These are phyloP conservation scores for Poterioochromonas sp. DNA, from an alignment of 352 stramenopile genomes.

Conservation along the genomic window DNA sequence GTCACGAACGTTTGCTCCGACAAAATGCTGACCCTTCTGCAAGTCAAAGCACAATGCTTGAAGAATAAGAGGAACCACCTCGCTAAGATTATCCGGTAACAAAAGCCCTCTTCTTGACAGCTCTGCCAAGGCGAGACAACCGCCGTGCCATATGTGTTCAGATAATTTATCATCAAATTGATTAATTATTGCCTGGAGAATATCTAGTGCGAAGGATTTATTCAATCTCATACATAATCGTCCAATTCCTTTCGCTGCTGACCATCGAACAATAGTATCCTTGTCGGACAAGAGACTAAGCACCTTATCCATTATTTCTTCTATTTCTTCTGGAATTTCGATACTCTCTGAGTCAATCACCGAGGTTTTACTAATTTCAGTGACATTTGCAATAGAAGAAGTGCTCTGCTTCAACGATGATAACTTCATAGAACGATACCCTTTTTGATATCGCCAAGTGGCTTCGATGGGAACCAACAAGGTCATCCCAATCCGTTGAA, in stretches of 20 bases:
- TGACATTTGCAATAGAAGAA: conserved; percentile 43
- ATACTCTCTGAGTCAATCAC: conserved; percentile 55
- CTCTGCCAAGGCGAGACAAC: conserved; percentile 89
- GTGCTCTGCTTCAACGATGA: conserved; percentile 16
- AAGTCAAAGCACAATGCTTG: conserved; percentile 85
- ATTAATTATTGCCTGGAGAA: conserved; percentile 86
- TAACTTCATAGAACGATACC: conserved; percentile 65
- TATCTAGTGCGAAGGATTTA: conserved; percentile 86
- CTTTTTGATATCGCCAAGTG: conserved; percentile 87
- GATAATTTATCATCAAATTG: conserved; percentile 76
- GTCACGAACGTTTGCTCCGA: conserved; percentile 92
- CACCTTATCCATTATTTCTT: conserved; percentile 87
- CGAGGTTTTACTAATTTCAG: conserved; percentile 45
- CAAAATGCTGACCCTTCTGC: conserved; percentile 77
- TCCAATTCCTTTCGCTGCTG: conserved; percentile 93
- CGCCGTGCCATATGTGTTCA: conserved; percentile 90
- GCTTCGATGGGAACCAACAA: conserved; percentile 86
- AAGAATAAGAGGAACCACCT: conserved; percentile 82
- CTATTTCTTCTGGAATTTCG: conserved; percentile 83
- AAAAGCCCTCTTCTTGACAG: conserved; percentile 85
- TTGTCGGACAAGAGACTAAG: conserved; percentile 67
- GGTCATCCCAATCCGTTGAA: conserved; percentile 81
- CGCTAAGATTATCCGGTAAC: conserved; percentile 73
- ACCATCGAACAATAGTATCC: conserved; percentile 96
- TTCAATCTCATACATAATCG: conserved; percentile 86